phyloP scores from a whole-genome alignment of 2,329 filamentous ascomycete species.

The Talaromyces verruculosus region DNA sequence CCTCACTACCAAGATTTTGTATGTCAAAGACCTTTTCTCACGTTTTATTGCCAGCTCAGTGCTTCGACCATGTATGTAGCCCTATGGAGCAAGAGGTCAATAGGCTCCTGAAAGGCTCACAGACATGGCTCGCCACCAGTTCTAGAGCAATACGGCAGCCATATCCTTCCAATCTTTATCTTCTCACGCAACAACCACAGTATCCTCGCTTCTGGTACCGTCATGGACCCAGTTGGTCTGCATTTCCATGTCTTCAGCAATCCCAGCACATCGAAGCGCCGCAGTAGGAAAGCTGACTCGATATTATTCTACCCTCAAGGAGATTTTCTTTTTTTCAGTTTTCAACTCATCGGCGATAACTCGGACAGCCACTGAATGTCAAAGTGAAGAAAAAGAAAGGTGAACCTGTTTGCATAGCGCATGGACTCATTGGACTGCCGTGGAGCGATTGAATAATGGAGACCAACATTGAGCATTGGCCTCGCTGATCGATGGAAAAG shows the following conservation, averaged over 20 bases:
- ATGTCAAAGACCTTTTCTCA: no score
- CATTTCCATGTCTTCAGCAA: not conserved
- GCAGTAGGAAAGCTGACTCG: not conserved
- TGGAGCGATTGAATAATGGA: not conserved
- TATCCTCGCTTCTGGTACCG: not conserved
- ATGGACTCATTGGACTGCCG: no score
- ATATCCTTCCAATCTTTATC: not conserved
- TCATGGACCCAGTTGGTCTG: no score
- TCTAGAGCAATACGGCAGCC: not conserved
- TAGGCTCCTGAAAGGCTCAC: not conserved
- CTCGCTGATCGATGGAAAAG: not conserved
- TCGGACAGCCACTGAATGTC: not conserved
- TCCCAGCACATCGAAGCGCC: not conserved
- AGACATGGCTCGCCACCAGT: not conserved
- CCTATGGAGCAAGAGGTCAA: not conserved
- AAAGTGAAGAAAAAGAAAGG: not conserved
- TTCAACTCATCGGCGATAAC: not conserved
- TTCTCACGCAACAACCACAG: not conserved
- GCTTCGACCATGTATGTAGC: not conserved
- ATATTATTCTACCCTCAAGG: not conserved
- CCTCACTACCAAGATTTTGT: no score
- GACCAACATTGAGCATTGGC: not conserved
- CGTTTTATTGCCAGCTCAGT: not conserved
- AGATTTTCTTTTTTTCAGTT: not conserved
- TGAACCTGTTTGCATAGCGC: not conserved